Percentiles rank a stretch among this genome's conserved stretches.
Evolutionary conservation across 768 basidiomycete species (phyloP).

Genomic region (Rhodotorula sphaerocarpa): DNA sequence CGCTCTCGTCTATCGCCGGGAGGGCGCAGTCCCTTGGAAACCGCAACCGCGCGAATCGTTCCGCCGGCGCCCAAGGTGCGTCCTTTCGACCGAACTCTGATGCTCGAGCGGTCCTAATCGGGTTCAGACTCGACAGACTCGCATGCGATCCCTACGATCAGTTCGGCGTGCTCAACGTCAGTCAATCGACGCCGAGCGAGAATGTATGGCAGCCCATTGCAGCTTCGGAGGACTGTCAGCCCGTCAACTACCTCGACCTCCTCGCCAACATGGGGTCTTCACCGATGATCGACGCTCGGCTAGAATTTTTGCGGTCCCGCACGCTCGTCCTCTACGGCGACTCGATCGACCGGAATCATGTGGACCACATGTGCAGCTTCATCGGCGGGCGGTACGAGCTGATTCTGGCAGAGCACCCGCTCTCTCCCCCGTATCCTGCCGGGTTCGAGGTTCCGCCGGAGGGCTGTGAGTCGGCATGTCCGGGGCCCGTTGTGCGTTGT

Average conservation of each 20-base stretch:
- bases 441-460: slow-evolving; percentile 16
- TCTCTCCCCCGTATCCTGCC: slow-evolving; percentile 11
- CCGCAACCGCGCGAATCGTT: no score
- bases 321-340: slow-evolving; percentile 26
- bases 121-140: background rate
- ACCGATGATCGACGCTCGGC: background rate
- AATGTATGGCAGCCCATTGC: slow-evolving; percentile 25
- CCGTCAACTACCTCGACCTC: slow-evolving; percentile 15
- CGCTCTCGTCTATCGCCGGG: no score
- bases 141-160: slow-evolving; percentile 13
- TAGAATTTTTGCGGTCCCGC: slow-evolving; percentile 10
- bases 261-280: background rate
- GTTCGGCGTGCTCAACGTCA: slow-evolving; percentile 25
- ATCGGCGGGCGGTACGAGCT: slow-evolving; percentile 18
- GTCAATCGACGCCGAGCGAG: background rate
- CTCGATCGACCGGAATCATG: slow-evolving; percentile 27
- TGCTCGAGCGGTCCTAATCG: no score
- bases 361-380: slow-evolving; percentile 14
- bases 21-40: no score
- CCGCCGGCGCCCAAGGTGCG: no score
- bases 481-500: no score
- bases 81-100: no score
- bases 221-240: slow-evolving; percentile 9
- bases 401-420: slow-evolving; percentile 7
- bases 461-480: slow-evolving; percentile 14